These are phyloP conservation scores for Capillidium heterosporum DNA, from an alignment of 371 early-diverging fungal species.

Conservation along the genomic window DNA sequence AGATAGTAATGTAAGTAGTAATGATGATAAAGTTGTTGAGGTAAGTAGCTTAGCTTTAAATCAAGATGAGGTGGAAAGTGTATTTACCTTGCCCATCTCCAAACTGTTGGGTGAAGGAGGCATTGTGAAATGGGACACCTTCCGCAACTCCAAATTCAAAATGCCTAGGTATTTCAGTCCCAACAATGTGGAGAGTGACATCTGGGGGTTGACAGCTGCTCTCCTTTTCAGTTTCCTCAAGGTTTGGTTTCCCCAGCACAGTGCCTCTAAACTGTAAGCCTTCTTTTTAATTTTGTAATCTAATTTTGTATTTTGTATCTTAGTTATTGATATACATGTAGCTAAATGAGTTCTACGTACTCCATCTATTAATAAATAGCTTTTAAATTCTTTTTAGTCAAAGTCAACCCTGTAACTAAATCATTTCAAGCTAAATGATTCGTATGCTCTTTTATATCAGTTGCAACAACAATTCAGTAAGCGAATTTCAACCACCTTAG, in stretches of 20 bases:
- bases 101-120: constrained; percentile 31
- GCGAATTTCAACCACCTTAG: too few relatives aligned
- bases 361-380: too few relatives aligned
- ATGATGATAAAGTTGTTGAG: constrained; percentile 5
- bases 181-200: constrained; percentile 21
- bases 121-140: constrained; percentile 23
- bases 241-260: neutral
- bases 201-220: constrained; percentile 81
- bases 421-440: too few relatives aligned
- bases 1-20: neutral
- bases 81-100: constrained; percentile 45
- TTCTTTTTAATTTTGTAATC: too few relatives aligned
- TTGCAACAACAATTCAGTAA: too few relatives aligned
- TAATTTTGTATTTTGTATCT: too few relatives aligned
- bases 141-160: constrained; percentile 23
- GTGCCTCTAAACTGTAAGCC: too few relatives aligned
- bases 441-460: too few relatives aligned
- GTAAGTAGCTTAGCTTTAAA: constrained; percentile 24
- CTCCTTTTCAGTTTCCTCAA: constrained; percentile 24
- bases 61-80: constrained; percentile 45
- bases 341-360: too few relatives aligned
- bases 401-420: too few relatives aligned
- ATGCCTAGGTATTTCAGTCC: constrained; percentile 46
- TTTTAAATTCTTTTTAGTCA: too few relatives aligned
- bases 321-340: too few relatives aligned